These are phyloP conservation scores for Ceratocystis cubensis DNA, from an alignment of 2,329 filamentous ascomycete species.

Conservation along the genomic window DNA sequence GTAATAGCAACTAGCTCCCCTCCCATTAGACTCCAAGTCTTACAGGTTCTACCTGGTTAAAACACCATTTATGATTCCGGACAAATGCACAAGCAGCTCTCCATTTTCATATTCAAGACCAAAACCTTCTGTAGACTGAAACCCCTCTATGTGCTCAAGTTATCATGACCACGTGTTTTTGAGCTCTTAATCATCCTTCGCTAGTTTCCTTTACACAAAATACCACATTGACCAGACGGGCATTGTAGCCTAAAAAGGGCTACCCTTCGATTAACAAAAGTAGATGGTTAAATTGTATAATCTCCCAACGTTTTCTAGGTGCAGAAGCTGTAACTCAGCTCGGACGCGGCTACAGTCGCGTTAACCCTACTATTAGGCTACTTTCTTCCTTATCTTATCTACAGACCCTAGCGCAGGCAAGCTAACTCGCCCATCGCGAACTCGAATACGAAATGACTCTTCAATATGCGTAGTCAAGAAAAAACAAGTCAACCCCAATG, in stretches of 20 bases:
- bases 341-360: not conserved
- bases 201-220: not conserved
- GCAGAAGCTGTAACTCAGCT: not conserved
- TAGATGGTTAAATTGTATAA: not conserved
- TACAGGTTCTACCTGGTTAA: not conserved
- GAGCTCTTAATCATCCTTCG: slow-evolving; percentile 4
- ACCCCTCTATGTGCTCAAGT: not conserved
- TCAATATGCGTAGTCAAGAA: not conserved
- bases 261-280: not conserved
- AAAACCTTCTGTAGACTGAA: not conserved
- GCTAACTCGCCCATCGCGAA: not conserved
- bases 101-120: not conserved
- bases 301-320: not conserved
- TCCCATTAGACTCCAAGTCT: not conserved
- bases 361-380: not conserved
- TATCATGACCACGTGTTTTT: not conserved
- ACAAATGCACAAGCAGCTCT: not conserved
- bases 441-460: not conserved
- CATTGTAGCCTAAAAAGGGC: not conserved
- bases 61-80: not conserved
- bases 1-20: not conserved
- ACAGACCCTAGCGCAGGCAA: not conserved
- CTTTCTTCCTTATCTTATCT: not conserved
- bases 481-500: not conserved
- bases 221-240: not conserved